A percentile compares a stretch with the other conserved stretches of the same genome.
Evolutionary conservation across 2,329 filamentous ascomycete species (phyloP).

Genomic region (Ophiognomonia clavigignenti-juglandacearum): DNA sequence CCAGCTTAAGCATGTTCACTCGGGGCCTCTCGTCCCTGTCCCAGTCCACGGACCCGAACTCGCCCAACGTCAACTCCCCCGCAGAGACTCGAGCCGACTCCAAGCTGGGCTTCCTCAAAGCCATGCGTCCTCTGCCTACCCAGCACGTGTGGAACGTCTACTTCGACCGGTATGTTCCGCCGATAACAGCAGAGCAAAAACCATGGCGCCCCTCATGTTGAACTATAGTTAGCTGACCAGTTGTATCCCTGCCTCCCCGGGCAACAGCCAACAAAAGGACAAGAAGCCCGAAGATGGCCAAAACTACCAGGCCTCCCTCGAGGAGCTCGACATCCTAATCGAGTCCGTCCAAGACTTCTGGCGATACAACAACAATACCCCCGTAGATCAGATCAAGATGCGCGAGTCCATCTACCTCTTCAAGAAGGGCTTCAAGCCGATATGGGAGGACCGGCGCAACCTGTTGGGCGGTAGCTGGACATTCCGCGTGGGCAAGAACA

Average conservation of each 20-base stretch:
- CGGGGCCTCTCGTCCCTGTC: constrained; percentile 59
- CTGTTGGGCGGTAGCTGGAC: constrained; percentile 84
- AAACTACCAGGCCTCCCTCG: constrained; percentile 50
- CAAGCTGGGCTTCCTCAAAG: constrained; percentile 77
- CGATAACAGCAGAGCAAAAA: too few relatives aligned
- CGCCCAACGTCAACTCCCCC: constrained; percentile 59
- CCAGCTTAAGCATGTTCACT: constrained; percentile 49
- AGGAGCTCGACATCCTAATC: constrained; percentile 61
- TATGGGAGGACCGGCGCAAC: constrained; percentile 87
- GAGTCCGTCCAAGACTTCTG: constrained; percentile 83
- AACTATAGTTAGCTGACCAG: neutral
- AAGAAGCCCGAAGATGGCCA: constrained; percentile 32
- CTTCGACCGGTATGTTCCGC: constrained; percentile 55
- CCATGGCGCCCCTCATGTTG: neutral
- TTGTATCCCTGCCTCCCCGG: neutral
- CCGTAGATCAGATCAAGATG: constrained; percentile 69
- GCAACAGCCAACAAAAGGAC: constrained; percentile 42
- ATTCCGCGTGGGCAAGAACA: constrained; percentile 78
- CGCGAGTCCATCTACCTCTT: constrained; percentile 76
- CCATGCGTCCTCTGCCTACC: constrained; percentile 66
- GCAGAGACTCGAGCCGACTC: constrained; percentile 71
- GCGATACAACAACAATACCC: constrained; percentile 77
- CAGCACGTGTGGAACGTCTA: constrained; percentile 78
- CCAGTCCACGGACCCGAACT: constrained; percentile 54
- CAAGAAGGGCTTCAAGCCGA: constrained; percentile 69